These are phyloP conservation scores for Amylocarpus encephaloides DNA, from an alignment of 2,329 filamentous ascomycete genomes.

Conservation along the genomic window DNA sequence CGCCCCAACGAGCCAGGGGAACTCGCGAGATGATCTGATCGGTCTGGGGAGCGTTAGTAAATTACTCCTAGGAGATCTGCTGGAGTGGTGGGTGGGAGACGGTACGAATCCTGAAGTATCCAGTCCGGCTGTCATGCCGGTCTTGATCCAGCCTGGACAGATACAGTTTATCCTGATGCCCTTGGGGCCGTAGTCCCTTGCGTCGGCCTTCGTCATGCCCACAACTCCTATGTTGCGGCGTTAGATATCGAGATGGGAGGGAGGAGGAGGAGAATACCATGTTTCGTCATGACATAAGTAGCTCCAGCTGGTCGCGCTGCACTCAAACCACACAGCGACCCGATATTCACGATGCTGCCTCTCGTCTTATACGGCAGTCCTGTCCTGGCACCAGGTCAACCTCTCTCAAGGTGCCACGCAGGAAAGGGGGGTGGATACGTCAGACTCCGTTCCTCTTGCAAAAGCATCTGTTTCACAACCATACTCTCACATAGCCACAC, in stretches of 20 bases:
- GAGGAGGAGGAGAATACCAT: slow-evolving; percentile 7
- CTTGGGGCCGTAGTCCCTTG: slow-evolving; percentile 25
- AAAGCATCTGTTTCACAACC: slow-evolving; percentile 28
- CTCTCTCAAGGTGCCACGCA: not conserved
- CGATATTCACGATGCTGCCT: slow-evolving; percentile 30
- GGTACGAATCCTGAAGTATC: slow-evolving; percentile 8
- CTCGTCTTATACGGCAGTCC: slow-evolving; percentile 20
- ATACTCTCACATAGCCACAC: slow-evolving; percentile 34
- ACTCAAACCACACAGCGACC: slow-evolving; percentile 11
- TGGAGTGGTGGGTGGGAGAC: not conserved
- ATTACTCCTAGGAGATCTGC: not conserved
- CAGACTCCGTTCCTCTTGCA: slow-evolving; percentile 20
- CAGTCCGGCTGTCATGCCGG: slow-evolving; percentile 8
- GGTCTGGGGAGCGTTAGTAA: slow-evolving; percentile 7
- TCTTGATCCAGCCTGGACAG: slow-evolving; percentile 23
- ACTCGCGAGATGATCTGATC: slow-evolving; percentile 7
- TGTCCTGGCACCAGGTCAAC: slow-evolving; percentile 11
- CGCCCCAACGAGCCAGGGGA: slow-evolving; percentile 15
- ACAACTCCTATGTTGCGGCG: slow-evolving; percentile 25
- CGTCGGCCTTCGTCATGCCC: slow-evolving; percentile 29
- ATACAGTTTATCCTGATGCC: slow-evolving; percentile 23
- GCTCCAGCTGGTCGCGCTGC: slow-evolving; percentile 2
- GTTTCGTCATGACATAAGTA: slow-evolving; percentile 22
- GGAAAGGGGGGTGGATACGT: slow-evolving; percentile 9
- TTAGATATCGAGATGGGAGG: not conserved